These are phyloP conservation scores for Trichoderma sp. DNA, from an alignment of 2,329 filamentous ascomycete genomes.

Conservation along the genomic window DNA sequence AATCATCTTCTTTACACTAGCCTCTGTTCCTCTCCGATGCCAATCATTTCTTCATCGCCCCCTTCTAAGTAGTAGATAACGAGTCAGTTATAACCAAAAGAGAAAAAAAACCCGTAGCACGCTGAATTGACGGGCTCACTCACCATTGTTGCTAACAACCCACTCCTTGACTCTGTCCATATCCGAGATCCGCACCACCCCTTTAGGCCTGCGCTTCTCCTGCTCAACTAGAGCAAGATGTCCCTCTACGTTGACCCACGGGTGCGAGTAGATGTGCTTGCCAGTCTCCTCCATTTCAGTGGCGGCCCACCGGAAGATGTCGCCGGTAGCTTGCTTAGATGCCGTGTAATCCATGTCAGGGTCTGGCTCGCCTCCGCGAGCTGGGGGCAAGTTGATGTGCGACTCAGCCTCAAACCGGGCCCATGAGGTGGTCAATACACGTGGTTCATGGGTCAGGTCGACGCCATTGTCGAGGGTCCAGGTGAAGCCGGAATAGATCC, in stretches of 20 bases:
- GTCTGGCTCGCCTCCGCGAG: not conserved
- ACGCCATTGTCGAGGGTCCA: not conserved
- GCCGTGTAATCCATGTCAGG: not conserved
- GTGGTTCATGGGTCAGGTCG: not conserved
- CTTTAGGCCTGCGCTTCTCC: not conserved
- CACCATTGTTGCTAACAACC: not conserved
- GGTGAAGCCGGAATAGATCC: not conserved
- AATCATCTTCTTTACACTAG: no score
- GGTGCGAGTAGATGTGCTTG: conserved; percentile 2
- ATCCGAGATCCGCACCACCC: not conserved
- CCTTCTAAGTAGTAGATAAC: not conserved
- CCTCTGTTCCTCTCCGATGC: not conserved
- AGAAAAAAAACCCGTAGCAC: not conserved
- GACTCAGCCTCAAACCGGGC: not conserved
- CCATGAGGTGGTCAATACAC: not conserved
- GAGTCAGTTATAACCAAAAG: not conserved
- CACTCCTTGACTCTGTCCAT: conserved; percentile 1
- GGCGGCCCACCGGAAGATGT: conserved; percentile 6
- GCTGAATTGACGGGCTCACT: not conserved
- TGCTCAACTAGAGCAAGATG: not conserved
- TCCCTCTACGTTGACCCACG: not conserved
- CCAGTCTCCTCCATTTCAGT: conserved; percentile 6
- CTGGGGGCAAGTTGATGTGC: not conserved
- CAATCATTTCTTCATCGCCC: not conserved
- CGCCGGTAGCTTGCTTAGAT: not conserved